Percentiles rank a stretch among this genome's conserved stretches.
These are phyloP conservation scores for Inga oerstediana DNA, from an alignment of 306 rosid genomes.

Conservation along the genomic window DNA sequence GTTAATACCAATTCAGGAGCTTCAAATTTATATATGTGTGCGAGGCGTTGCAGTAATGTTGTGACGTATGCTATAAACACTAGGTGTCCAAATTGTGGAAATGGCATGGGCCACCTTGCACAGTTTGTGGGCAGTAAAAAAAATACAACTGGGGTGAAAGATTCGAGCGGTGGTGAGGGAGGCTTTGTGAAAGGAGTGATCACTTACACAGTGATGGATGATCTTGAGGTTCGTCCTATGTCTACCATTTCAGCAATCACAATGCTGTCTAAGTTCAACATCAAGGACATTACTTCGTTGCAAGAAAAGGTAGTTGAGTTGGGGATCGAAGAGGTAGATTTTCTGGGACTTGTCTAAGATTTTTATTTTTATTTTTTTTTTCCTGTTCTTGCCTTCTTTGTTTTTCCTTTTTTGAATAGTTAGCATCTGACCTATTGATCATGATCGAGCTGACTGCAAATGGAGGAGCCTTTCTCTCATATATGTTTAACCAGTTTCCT, in stretches of 20 bases:
- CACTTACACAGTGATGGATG: slow-evolving; percentile 54
- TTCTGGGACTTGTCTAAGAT: background rate
- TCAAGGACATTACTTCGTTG: slow-evolving; percentile 31
- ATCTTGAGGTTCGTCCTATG: slow-evolving; percentile 41
- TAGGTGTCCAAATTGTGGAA: background rate
- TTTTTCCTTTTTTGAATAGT: background rate
- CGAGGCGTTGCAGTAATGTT: background rate
- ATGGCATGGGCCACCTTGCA: background rate
- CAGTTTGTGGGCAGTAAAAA: background rate
- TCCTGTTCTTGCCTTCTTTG: background rate
- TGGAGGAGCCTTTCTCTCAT: background rate
- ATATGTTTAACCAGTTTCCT: background rate
- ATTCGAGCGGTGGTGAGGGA: background rate
- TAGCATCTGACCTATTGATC: background rate
- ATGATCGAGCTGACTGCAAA: background rate
- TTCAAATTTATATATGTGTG: background rate
- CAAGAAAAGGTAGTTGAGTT: slow-evolving; percentile 40
- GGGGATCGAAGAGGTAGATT: slow-evolving; percentile 34
- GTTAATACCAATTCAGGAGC: background rate
- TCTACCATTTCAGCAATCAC: slow-evolving; percentile 43
- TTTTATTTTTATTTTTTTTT: too few species aligned
- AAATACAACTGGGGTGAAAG: background rate
- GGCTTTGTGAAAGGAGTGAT: slow-evolving; percentile 43
- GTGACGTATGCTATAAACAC: background rate
- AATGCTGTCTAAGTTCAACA: slow-evolving; percentile 29